Base-by-base conservation (phyloP, 164 flowering plant species). In the Tinospora cordifolia region DNA sequence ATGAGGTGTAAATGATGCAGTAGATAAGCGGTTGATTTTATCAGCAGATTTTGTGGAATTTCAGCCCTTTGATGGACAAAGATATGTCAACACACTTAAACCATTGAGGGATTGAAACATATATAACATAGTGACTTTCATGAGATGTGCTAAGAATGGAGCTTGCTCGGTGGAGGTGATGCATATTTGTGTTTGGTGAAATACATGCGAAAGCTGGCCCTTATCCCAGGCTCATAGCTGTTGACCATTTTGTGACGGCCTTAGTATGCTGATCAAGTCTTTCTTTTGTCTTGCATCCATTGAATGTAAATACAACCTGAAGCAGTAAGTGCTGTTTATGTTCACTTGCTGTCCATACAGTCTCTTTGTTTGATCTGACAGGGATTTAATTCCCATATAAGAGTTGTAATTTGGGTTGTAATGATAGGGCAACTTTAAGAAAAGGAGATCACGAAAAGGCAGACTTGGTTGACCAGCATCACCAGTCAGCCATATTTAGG, bases 381-480 rank as follows among this genome's bases (percentile, higher is more conserved):
- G 60, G 60, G 60, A 19, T 44, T 0, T 54, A 54, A 21, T 19
- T 54, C 21, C 60, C 60, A 54, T 54, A 19, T 54, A 54, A 19
- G 60, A 54, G 60, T 54, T 54, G 60, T 54, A 54, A 54, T 54
- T 54, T 54, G 60, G 60, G 60, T 54, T 54, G 60, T 54, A 54
- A 54, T 54, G 60, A 54, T 24, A 19, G 60, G 60, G 60, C 7
- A 17, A 10, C 21, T 54, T 3, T n/a, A 47, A 19, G 54, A n/a
- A 22, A 3, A 25, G 7, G 24, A 17, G n/a, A 19, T 21, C 8
- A 21, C 4, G 9, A 54, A 54, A 21, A 17, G 60, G 24, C 21
- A 21, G 19, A 25, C 60, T 54, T 54, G 24, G 60, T 54, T 9
- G 60, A 21, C n/a, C 60, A n/a, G 24, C 6, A 21, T 6, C 24